Evolutionary conservation across 2,329 filamentous ascomycete genomes (phyloP).

Genomic region (Aurifilum marmelostoma): DNA sequence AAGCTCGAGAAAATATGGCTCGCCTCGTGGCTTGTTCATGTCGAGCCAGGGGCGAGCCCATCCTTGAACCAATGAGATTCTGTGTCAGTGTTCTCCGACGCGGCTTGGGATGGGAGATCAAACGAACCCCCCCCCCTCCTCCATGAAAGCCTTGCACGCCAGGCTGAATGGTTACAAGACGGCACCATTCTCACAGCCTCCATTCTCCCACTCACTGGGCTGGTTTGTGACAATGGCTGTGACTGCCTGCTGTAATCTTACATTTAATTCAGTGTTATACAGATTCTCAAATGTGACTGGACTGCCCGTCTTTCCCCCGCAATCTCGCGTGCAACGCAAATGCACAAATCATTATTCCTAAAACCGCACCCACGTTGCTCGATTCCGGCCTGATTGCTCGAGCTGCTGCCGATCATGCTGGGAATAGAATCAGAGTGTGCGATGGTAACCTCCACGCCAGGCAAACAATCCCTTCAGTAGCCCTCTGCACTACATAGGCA

Average conservation of each 20-base stretch:
- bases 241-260: not conserved
- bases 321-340: not conserved
- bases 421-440: not conserved
- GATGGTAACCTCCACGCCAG: not conserved
- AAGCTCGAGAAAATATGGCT: constrained; percentile 15
- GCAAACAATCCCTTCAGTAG: not conserved
- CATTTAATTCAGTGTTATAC: not conserved
- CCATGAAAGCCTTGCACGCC: not conserved
- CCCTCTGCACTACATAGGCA: not conserved
- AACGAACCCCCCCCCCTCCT: constrained; percentile 20
- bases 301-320: not conserved
- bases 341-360: not conserved
- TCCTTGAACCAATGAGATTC: constrained; percentile 8
- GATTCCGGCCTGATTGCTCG: not conserved
- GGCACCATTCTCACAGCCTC: not conserved
- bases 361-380: not conserved
- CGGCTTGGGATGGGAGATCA: constrained; percentile 20
- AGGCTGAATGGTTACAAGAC: not conserved
- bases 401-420: not conserved
- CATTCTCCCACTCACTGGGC: not conserved
- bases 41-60: not conserved
- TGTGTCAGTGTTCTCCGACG: constrained; percentile 14
- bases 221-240: not conserved
- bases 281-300: not conserved
- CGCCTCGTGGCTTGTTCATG: constrained; percentile 13